Evolutionary conservation across 2,329 filamentous ascomycete species (phyloP), one percentile per base, ranked within the genome.

Genomic region (Botrytis cinerea): DNA sequence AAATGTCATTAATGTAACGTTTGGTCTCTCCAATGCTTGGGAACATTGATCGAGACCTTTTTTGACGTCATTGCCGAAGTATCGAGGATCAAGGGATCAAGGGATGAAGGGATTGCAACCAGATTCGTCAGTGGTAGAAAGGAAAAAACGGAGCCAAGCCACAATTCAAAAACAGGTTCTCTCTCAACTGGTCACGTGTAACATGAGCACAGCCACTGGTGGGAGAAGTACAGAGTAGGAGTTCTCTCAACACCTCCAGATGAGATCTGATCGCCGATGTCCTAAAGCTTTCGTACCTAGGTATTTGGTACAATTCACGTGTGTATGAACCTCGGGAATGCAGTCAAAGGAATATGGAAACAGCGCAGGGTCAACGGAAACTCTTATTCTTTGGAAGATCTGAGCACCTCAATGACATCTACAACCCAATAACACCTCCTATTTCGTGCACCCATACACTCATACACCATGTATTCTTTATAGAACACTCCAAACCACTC

Each of bases 21-120:
- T 54, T 61, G 25, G 59, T 22, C 10, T 62, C 4, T 7, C 5
- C 18, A 40, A n/a, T 40, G 43, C 28, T 61, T 61, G 32, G 35
- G 59, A 61, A 38, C 10, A n/a, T 61, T 61, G 59, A 38, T 66
- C 63, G 28, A 51, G 63, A 51, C 63, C 63, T 66, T 66, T 25
- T 25, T 25, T 66, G 63, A 66, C 63, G 63, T 66, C 63, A 40
- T 40, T 43, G 38, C 25, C 38, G 38, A 16, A 62, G 60, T 9
- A 43, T 18, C n/a, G 16, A 28, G 51, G 48, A 54, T 54, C 48
- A 51, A 51, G 25, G 48, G 48, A 51, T 51, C 22, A 51, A 48
- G 46, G 48, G 25, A 54, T 28, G 25, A 54, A 54, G 51, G 51
- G n/a, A 54, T 54, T n/a, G 8, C n/a, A 18, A 18, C n/a, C 51